These are phyloP conservation scores for Orbilia blumenaviensis DNA, from an alignment of 2,329 filamentous ascomycete species.

Conservation along the genomic window DNA sequence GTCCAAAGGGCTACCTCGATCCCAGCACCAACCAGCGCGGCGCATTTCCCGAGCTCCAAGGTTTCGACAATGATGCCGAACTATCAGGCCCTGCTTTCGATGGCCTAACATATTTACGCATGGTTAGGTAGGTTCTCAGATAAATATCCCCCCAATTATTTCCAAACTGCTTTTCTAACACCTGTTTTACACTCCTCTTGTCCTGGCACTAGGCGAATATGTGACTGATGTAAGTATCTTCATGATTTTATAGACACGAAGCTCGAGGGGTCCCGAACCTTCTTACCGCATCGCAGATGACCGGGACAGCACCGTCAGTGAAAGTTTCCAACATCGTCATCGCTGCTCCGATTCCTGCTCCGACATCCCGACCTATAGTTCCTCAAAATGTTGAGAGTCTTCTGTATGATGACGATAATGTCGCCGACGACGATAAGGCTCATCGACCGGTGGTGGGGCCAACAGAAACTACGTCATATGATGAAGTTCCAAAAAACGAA, in stretches of 20 bases:
- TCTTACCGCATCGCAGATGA: conserved; percentile 53
- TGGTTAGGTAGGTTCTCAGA: conserved; percentile 56
- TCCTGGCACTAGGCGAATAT: conserved; percentile 18
- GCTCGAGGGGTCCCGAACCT: conserved; percentile 56
- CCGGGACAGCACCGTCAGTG: background rate
- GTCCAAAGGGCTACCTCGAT: conserved; percentile 56
- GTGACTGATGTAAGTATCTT: conserved; percentile 53
- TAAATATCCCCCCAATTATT: conserved; percentile 25
- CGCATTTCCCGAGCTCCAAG: conserved; percentile 55
- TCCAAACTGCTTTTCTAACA: conserved; percentile 25
- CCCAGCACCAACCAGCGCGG: conserved; percentile 56
- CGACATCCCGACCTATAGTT: conserved; percentile 13
- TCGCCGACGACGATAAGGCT: conserved; percentile 13
- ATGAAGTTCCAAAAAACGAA: background rate
- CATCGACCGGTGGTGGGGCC: background rate
- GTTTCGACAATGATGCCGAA: conserved; percentile 54
- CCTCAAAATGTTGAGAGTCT: conserved; percentile 26
- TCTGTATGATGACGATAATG: conserved; percentile 51
- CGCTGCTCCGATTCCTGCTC: conserved; percentile 10
- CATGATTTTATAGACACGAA: conserved; percentile 56
- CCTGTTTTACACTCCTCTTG: background rate
- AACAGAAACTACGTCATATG: background rate
- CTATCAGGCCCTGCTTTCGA: conserved; percentile 56
- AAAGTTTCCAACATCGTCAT: conserved; percentile 34
- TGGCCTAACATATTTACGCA: conserved; percentile 57